Evolutionary conservation across 2,329 filamentous ascomycete species (phyloP).

Genomic region (Aureobasidium sp.): DNA sequence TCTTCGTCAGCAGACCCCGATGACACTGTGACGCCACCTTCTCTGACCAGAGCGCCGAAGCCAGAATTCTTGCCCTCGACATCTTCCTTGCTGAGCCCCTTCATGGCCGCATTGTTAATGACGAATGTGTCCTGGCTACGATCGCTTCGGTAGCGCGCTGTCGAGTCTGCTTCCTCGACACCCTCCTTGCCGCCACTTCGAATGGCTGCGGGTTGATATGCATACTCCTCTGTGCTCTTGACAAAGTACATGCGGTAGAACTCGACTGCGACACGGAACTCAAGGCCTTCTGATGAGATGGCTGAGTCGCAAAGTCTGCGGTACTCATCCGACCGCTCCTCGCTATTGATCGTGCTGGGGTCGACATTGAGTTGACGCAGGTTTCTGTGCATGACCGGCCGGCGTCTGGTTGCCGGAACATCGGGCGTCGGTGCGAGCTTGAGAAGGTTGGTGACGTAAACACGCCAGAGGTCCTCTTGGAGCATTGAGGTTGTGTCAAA

Average conservation of each 20-base stretch:
- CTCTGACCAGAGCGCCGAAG: conserved; percentile 22
- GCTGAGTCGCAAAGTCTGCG: conserved; percentile 22
- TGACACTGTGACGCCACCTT: conserved; percentile 14
- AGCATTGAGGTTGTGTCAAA: conserved; percentile 67
- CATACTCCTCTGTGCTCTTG: conserved; percentile 35
- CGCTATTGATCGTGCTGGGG: conserved; percentile 18
- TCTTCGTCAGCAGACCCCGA: conserved; percentile 17
- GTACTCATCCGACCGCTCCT: conserved; percentile 14
- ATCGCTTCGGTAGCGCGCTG: conserved; percentile 30
- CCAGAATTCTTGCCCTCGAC: conserved; percentile 38
- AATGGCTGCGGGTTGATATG: conserved; percentile 32
- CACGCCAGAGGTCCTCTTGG: conserved; percentile 68
- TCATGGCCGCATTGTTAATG: conserved; percentile 42
- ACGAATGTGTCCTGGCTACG: conserved; percentile 36
- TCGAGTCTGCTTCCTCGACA: conserved; percentile 28
- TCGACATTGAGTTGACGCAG: conserved; percentile 32
- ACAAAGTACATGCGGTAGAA: conserved; percentile 39
- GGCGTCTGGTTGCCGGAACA: conserved; percentile 23
- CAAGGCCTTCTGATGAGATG: conserved; percentile 34
- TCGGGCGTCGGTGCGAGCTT: conserved; percentile 72
- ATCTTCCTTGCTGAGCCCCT: conserved; percentile 39
- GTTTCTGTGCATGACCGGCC: conserved; percentile 35
- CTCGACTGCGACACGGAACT: conserved; percentile 39
- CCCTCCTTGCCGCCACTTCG: conserved; percentile 31
- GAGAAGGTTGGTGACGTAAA: conserved; percentile 89